These are phyloP conservation scores for Leccinum rimulosum DNA, from an alignment of 768 basidiomycete genomes.

Conservation along the genomic window DNA sequence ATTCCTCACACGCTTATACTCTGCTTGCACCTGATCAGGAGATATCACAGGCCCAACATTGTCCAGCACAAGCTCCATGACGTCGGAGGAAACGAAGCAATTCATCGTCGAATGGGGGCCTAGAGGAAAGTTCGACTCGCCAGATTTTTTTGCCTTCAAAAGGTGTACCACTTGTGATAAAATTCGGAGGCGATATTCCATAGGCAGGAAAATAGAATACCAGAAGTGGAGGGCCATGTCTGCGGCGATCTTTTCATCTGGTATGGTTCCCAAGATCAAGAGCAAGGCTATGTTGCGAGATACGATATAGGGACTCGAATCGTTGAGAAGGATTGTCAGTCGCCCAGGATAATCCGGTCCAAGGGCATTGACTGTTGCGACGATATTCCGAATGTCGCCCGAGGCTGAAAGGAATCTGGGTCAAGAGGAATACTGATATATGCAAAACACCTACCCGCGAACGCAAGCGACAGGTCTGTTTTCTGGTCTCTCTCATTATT, in stretches of 20 bases:
- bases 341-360: slow-evolving; percentile 40
- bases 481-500: slow-evolving; percentile 20
- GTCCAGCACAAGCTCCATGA: slow-evolving; percentile 14
- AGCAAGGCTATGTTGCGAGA: slow-evolving; percentile 43
- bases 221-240: slow-evolving; percentile 48
- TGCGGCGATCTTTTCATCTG: slow-evolving; percentile 34
- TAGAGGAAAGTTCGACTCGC: slow-evolving; percentile 5
- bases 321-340: slow-evolving; percentile 42
- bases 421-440: background rate
- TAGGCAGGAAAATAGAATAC: slow-evolving; percentile 45
- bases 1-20: slow-evolving; percentile 33
- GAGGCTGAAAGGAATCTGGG: slow-evolving; percentile 35
- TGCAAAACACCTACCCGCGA: slow-evolving; percentile 19
- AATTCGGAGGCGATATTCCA: slow-evolving; percentile 27
- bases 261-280: slow-evolving; percentile 37
- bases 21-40: slow-evolving; percentile 26
- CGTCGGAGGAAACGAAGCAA: slow-evolving; percentile 8
- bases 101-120: slow-evolving; percentile 17
- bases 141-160: slow-evolving; percentile 5
- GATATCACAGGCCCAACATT: slow-evolving; percentile 19
- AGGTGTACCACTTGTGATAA: slow-evolving; percentile 14
- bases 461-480: slow-evolving; percentile 23
- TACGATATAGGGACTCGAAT: slow-evolving; percentile 27
- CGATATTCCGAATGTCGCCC: slow-evolving; percentile 46
- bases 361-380: slow-evolving; percentile 43